Percentiles rank a stretch among this genome's conserved stretches.
phyloP scores from a whole-genome alignment of 495 filamentous ascomycete species.

The Annulohypoxylon nitens region DNA sequence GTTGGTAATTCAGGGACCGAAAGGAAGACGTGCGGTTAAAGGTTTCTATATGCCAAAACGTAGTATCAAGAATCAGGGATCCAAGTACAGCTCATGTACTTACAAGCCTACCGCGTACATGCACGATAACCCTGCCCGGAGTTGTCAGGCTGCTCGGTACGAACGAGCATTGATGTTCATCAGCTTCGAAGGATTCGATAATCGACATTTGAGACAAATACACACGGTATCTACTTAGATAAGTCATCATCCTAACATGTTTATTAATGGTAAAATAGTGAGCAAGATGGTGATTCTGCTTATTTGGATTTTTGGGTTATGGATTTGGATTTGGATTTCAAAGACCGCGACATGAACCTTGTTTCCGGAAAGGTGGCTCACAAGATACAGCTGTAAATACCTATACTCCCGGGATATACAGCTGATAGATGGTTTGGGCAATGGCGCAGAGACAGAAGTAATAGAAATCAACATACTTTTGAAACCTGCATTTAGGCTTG shows the following conservation, averaged over 20 bases:
- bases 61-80: slow-evolving; percentile 15
- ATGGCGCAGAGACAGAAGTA: not conserved
- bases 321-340: not conserved
- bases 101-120: not conserved
- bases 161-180: not conserved
- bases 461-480: not conserved
- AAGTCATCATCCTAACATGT: not conserved
- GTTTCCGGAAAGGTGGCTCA: not conserved
- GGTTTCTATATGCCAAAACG: slow-evolving; percentile 19
- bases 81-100: slow-evolving; percentile 21
- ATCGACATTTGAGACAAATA: not conserved
- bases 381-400: not conserved
- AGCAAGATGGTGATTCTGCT: not conserved
- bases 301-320: not conserved
- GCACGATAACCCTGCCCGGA: too few species aligned
- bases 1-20: slow-evolving; percentile 36
- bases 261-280: not conserved
- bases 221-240: not conserved
- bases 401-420: too few species aligned
- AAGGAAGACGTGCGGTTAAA: slow-evolving; percentile 31
- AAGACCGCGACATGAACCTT: slow-evolving; percentile 8
- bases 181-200: slow-evolving; percentile 20
- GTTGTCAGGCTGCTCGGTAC: not conserved
- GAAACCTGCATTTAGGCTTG: not conserved
- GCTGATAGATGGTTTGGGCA: not conserved